Evolutionary conservation across 192 early-diverging fungal species (phyloP), one percentile per base, ranked within the genome.

Genomic region (Polychytrium aggregatum): DNA sequence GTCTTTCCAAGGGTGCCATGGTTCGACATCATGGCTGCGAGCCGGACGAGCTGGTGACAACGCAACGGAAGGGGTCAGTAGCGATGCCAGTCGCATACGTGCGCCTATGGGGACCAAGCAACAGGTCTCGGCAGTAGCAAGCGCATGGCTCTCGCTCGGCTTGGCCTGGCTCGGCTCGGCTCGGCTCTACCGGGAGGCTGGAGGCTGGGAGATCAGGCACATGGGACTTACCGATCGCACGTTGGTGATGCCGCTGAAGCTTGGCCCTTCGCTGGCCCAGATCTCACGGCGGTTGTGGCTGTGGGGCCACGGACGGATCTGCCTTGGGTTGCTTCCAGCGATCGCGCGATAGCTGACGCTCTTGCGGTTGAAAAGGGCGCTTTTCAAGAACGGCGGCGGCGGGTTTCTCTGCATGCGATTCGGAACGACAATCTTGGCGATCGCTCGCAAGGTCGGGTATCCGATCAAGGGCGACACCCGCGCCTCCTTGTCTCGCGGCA

Each of bases 11-110:
- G 6, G 9, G 74, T 33, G 45, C 74, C 72, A 20, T 65, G 52
- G 48, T 83, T 79, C 30, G 80, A 72, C 70, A 82, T 67, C 44
- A 77, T 57, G 25, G 77, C 71, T 25, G 71, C 76, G 2, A 86
- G 42, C 46, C 70, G 68, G 16, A 77, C 76, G 16, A 83, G 57
- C 51, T 37, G 39, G 4, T 39, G 26, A 51, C 6, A 37, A 24
- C 6, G 36, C 13, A 20, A 52, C 25, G 52, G n/a, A 27, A 18
- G 8, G 27, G 9, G 11, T 38, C 21, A 50, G 22, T 11, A 44
- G 42, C 18, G 55, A 46, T 37, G 46, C 33, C 26, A 0, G 22
- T 18, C 20, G 18, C 29, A 37, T 11, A 60, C 2, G 8, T 11
- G 16, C 34, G 17, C n/a, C n/a, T n/a, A n/a, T n/a, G n/a, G n/a